Evolutionary conservation across 768 basidiomycete species (phyloP).

Genomic region (Phanerochaete carnosa): DNA sequence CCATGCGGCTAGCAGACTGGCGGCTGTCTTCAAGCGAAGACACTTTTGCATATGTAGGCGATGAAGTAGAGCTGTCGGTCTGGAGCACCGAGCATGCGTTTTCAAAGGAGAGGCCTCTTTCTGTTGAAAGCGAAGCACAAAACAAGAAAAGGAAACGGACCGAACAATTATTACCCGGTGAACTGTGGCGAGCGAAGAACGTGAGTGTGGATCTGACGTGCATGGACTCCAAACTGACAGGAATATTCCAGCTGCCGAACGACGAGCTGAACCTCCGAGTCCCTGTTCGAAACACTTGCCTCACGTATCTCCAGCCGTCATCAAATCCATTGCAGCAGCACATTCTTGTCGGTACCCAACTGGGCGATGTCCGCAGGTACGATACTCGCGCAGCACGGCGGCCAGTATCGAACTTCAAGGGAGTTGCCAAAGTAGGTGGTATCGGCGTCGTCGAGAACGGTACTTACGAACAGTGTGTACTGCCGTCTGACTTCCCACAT

Average conservation of each 20-base stretch:
- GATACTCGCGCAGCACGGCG: slow-evolving; percentile 68
- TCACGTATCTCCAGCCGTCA: slow-evolving; percentile 53
- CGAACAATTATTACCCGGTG: slow-evolving; percentile 60
- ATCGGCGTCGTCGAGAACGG: slow-evolving; percentile 59
- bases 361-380: slow-evolving; percentile 74
- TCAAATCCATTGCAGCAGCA: slow-evolving; percentile 37
- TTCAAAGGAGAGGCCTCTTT: slow-evolving; percentile 16
- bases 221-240: background rate
- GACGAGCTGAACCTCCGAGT: slow-evolving; percentile 73
- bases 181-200: slow-evolving; percentile 85
- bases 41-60: slow-evolving; percentile 78
- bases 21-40: slow-evolving; percentile 46
- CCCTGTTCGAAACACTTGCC: slow-evolving; percentile 70
- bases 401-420: slow-evolving; percentile 67
- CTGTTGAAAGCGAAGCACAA: slow-evolving; percentile 13
- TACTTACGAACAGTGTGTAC: slow-evolving; percentile 59
- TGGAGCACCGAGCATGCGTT: slow-evolving; percentile 72
- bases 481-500: background rate
- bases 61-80: slow-evolving; percentile 81
- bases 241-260: slow-evolving; percentile 52
- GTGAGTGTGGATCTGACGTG: slow-evolving; percentile 33
- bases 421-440: slow-evolving; percentile 57
- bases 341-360: slow-evolving; percentile 67
- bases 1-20: slow-evolving; percentile 70
- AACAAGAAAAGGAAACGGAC: slow-evolving; percentile 58